These are phyloP conservation scores for Ascochyta koolunga DNA, from an alignment of 2,329 filamentous ascomycete genomes.

Conservation along the genomic window DNA sequence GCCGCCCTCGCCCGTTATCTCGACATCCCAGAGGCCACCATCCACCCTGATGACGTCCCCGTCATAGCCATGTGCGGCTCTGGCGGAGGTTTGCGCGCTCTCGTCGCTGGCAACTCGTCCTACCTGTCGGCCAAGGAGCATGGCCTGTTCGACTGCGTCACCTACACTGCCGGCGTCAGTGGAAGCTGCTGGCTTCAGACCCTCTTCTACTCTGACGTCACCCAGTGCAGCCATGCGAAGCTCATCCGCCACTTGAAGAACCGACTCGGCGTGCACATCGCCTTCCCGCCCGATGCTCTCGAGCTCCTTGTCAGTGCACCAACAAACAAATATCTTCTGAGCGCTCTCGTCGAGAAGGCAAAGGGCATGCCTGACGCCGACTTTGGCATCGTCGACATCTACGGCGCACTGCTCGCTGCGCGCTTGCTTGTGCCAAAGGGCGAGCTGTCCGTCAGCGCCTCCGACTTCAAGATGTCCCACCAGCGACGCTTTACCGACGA, in stretches of 20 bases:
- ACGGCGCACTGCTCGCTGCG: constrained; percentile 83
- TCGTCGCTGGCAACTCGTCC: constrained; percentile 89
- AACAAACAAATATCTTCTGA: constrained; percentile 89
- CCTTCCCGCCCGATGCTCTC: constrained; percentile 85
- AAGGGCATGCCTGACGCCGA: constrained; percentile 79
- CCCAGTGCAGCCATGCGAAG: constrained; percentile 68
- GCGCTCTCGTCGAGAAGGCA: constrained; percentile 88
- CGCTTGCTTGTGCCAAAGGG: constrained; percentile 85
- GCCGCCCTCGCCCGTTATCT: constrained; percentile 83
- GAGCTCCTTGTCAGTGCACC: constrained; percentile 82
- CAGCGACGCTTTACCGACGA: constrained; percentile 77
- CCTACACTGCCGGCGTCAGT: constrained; percentile 93
- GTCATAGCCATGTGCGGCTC: constrained; percentile 94
- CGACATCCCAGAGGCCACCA: constrained; percentile 73
- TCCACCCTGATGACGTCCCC: constrained; percentile 93
- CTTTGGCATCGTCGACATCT: constrained; percentile 92
- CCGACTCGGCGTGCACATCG: constrained; percentile 85
- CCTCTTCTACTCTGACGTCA: constrained; percentile 82
- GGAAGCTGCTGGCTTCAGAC: constrained; percentile 95
- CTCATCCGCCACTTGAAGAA: constrained; percentile 86
- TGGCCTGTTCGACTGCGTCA: constrained; percentile 90
- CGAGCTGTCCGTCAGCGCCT: constrained; percentile 75
- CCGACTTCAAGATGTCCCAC: constrained; percentile 89
- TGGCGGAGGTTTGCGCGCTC: constrained; percentile 84
- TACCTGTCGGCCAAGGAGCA: constrained; percentile 83